Evolutionary conservation across 371 early-diverging fungal genomes (phyloP).

Genomic region (Blakeslea trispora): DNA sequence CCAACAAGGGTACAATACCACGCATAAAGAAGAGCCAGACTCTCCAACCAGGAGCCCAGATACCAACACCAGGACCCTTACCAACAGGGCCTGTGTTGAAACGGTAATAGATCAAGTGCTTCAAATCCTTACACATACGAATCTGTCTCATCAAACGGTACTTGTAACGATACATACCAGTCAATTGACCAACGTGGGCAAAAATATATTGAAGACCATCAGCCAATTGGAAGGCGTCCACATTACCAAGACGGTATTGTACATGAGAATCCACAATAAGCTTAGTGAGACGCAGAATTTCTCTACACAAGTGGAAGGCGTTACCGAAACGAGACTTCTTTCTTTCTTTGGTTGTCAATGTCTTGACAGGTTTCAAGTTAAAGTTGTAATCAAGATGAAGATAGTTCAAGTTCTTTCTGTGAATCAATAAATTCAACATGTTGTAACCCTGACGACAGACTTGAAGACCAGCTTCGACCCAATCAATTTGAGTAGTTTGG

Average conservation of each 20-base stretch:
- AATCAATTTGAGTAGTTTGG: constrained; percentile 97
- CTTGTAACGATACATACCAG: constrained; percentile 99
- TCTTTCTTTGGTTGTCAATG: constrained; percentile 99
- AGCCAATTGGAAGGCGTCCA: constrained; percentile 96
- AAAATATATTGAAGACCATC: constrained; percentile 98
- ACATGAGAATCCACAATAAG: constrained; percentile 97
- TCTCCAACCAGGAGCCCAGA: constrained; percentile 99
- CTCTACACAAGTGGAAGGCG: constrained; percentile 95
- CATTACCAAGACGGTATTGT: constrained; percentile 95
- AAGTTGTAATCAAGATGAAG: constrained; percentile 98
- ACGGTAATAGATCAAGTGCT: constrained; percentile 93
- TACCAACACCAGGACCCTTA: constrained; percentile 97
- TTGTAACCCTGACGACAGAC: constrained; percentile 98
- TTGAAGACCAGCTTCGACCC: constrained; percentile 99
- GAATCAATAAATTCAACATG: constrained; percentile 97
- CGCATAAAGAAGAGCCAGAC: constrained; percentile 99
- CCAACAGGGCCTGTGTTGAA: constrained; percentile 98
- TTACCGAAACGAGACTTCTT: constrained; percentile 99
- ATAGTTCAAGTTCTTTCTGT: constrained; percentile 97
- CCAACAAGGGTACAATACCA: constrained; percentile 96
- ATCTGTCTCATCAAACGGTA: constrained; percentile 98
- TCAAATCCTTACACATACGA: constrained; percentile 94
- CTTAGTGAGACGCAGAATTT: constrained; percentile 97
- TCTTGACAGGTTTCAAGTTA: constrained; percentile 97
- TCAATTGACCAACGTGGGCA: constrained; percentile 98